Evolutionary conservation across 164 flowering plant species (phyloP).

Genomic region (Kingdonia uniflora): DNA sequence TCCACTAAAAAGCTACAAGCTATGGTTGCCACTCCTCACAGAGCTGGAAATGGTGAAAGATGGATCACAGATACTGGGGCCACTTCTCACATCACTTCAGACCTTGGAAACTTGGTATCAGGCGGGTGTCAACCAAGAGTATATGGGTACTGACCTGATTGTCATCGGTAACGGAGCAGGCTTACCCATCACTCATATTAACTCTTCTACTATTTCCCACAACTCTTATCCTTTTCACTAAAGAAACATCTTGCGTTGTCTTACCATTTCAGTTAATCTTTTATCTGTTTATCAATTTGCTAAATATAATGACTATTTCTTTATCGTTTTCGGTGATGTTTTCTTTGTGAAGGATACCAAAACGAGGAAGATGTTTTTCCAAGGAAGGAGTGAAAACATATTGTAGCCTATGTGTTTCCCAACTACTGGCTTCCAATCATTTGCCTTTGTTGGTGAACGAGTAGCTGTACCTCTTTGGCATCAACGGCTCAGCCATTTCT

Average conservation of each 20-base stretch:
- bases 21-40: too few relatives aligned
- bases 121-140: background rate
- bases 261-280: background rate
- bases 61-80: too few relatives aligned
- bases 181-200: background rate
- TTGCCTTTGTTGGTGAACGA: background rate
- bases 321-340: background rate
- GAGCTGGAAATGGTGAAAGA: too few relatives aligned
- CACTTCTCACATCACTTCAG: too few relatives aligned
- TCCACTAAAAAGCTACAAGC: too few relatives aligned
- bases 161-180: slow-evolving; percentile 1
- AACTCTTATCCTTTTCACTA: background rate
- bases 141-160: background rate
- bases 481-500: too few relatives aligned
- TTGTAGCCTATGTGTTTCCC: background rate
- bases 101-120: too few relatives aligned
- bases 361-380: background rate
- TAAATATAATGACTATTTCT: background rate
- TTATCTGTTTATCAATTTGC: slow-evolving; percentile 1
- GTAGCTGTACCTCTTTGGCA: background rate
- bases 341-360: background rate
- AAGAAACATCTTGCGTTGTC: background rate
- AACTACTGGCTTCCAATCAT: background rate
- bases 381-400: background rate
- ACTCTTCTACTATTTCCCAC: background rate